phyloP scores from a whole-genome alignment of 2,329 filamentous ascomycete species.

The Daldinia sp. region DNA sequence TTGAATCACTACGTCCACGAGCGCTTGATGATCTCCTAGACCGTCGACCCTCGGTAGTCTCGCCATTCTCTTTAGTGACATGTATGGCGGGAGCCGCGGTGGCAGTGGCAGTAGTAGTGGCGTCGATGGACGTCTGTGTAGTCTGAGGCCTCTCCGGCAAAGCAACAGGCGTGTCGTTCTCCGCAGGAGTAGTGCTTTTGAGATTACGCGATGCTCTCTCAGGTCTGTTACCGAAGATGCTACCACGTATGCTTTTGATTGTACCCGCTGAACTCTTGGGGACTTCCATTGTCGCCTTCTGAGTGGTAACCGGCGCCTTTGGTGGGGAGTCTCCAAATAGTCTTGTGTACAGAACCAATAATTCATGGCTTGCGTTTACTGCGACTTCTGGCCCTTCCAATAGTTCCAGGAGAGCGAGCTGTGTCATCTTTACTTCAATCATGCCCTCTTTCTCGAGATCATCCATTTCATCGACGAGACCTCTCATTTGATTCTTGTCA shows the following conservation, averaged over 20 bases:
- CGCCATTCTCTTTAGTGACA: slow-evolving; percentile 74
- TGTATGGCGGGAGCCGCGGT: slow-evolving; percentile 79
- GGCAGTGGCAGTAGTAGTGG: slow-evolving; percentile 70
- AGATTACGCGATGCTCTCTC: slow-evolving; percentile 54
- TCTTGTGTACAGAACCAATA: slow-evolving; percentile 83
- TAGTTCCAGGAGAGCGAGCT: slow-evolving; percentile 84
- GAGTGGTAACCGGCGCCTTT: slow-evolving; percentile 54
- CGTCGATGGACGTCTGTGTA: slow-evolving; percentile 58
- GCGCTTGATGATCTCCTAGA: slow-evolving; percentile 55
- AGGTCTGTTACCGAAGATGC: slow-evolving; percentile 78
- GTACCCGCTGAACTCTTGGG: slow-evolving; percentile 80
- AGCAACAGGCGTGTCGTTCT: slow-evolving; percentile 50
- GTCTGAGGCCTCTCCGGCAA: slow-evolving; percentile 57
- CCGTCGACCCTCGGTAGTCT: slow-evolving; percentile 53
- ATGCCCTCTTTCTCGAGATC: slow-evolving; percentile 86
- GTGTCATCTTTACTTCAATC: slow-evolving; percentile 96
- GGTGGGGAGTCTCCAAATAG: slow-evolving; percentile 74
- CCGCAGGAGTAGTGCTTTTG: slow-evolving; percentile 56
- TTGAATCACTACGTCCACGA: slow-evolving; percentile 61
- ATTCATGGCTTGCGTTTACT: slow-evolving; percentile 87
- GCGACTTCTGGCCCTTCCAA: slow-evolving; percentile 86
- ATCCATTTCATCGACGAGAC: slow-evolving; percentile 83
- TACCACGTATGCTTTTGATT: slow-evolving; percentile 75
- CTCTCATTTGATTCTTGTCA: slow-evolving; percentile 54
- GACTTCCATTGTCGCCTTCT: slow-evolving; percentile 60